Evolutionary conservation across 805 yeast species (phyloP), one percentile per base, ranked within the genome.

Genomic region (Myxozyma mucilagina): DNA sequence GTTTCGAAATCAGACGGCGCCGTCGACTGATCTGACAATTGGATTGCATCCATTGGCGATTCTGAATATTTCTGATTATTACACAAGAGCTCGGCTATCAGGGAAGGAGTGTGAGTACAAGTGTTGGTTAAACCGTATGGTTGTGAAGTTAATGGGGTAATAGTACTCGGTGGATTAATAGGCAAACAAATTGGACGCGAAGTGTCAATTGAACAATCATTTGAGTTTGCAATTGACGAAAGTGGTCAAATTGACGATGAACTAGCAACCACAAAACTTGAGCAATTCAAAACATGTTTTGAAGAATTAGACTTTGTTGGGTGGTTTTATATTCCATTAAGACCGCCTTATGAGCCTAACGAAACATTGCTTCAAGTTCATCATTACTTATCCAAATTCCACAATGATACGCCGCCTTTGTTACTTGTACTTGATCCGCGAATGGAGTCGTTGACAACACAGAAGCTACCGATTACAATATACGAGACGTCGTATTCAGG

Each of bases 51-150:
- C 77, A 4, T 60, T 74, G 45, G 74, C 76, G 4, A 51, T 74
- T 38, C 69, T 74, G 47, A 73, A 73, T 62, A 71, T 74, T 10
- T 71, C 76, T 31, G 77, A 74, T 60, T 72, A 65, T 50, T 70
- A 65, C 50, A 72, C 74, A 2, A 64, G 77, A 10, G 63, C 69
- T 29, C 64, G 29, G 43, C 50, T 31, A 44, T 18, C 53, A 34
- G 64, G 61, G 29, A 34, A 50, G 1, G 47, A 42, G 35, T 57
- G 74, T 69, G 54, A 14, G 72, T 64, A 1, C 3, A 24, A 18
- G 16, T 10, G 1, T 20, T 20, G 13, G 49, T 13, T 1, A 13
- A 9, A 45, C n/a, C 4, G 16, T 4, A 24, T 20, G 44, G 32
- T 20, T 9, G 13, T 45, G 4, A 20, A 54, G 43, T 52, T 41